Conservation (phyloP, 106 monocot genomes). For the Dendrobium nobile region DNA sequence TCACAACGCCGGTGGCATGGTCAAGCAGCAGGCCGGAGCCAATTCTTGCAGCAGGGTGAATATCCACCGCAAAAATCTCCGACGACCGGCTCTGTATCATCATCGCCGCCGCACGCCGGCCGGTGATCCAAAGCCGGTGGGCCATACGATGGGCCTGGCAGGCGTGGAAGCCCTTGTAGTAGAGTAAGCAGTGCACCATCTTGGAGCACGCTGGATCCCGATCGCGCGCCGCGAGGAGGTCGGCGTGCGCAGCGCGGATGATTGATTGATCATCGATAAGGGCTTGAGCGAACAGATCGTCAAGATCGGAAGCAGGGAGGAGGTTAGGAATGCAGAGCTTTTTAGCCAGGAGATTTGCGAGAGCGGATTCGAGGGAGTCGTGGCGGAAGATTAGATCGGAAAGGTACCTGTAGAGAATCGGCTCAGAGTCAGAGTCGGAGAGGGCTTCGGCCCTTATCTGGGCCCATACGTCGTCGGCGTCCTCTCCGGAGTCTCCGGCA, state of each 20-base stretch:
- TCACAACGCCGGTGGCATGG: constrained; percentile 58
- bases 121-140: constrained; percentile 34
- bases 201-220: constrained; percentile 52
- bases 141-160: constrained; percentile 44
- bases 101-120: constrained; percentile 25
- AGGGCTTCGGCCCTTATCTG: constrained; percentile 42
- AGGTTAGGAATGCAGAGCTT: constrained; percentile 34
- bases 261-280: constrained; percentile 17
- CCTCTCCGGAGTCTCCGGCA: constrained; percentile 7
- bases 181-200: constrained; percentile 43
- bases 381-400: constrained; percentile 42
- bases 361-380: constrained; percentile 54
- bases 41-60: constrained; percentile 53
- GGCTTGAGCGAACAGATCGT: constrained; percentile 20
- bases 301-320: constrained; percentile 23
- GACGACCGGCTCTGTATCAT: constrained; percentile 37
- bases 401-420: constrained; percentile 45
- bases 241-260: constrained; percentile 23
- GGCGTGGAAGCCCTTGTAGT: constrained; percentile 63
- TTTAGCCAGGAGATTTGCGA: constrained; percentile 43
- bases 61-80: constrained; percentile 59
- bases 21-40: constrained; percentile 48
- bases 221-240: constrained; percentile 41
- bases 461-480: constrained; percentile 43
- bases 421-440: constrained; percentile 45